A percentile compares a stretch with the other conserved stretches of the same genome.
Evolutionary conservation across 2,329 filamentous ascomycete species (phyloP).

Genomic region (Penicillium sp.): DNA sequence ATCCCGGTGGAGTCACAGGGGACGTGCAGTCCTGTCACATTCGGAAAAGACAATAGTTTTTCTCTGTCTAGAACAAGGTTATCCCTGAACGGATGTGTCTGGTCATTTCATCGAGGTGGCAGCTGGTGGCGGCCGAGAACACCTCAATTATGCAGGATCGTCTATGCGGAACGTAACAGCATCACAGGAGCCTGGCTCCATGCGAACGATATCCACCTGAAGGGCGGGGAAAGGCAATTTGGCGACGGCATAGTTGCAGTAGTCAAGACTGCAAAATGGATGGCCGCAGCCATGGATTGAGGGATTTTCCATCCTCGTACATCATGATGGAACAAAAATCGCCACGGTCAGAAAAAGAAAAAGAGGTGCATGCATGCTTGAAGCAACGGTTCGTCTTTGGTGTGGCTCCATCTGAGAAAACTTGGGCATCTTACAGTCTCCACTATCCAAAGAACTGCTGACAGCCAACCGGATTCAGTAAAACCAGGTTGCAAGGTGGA

Average conservation of each 20-base stretch:
- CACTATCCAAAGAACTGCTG: conserved; percentile 32
- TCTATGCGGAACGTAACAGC: conserved; percentile 30
- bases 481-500: conserved; percentile 29
- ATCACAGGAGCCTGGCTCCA: conserved; percentile 27
- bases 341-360: conserved; percentile 35
- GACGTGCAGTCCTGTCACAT: conserved; percentile 21
- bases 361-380: conserved; percentile 38
- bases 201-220: conserved; percentile 31
- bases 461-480: conserved; percentile 35
- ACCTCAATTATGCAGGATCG: conserved; percentile 35
- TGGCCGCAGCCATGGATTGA: conserved; percentile 29
- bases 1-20: conserved; percentile 19
- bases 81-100: conserved; percentile 23
- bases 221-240: conserved; percentile 32
- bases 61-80: conserved; percentile 26
- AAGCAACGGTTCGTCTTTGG: conserved; percentile 36
- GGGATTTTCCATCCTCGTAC: conserved; percentile 38
- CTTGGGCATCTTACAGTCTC: conserved; percentile 37
- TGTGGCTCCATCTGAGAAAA: conserved; percentile 31
- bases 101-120: conserved; percentile 33
- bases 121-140: conserved; percentile 36
- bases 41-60: conserved; percentile 20
- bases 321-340: conserved; percentile 31
- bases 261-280: conserved; percentile 27
- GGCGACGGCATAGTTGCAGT: conserved; percentile 30